Base-by-base conservation (phyloP, 1,284 basidiomycete genomes). In the Pseudozyma hubeiensis region DNA sequence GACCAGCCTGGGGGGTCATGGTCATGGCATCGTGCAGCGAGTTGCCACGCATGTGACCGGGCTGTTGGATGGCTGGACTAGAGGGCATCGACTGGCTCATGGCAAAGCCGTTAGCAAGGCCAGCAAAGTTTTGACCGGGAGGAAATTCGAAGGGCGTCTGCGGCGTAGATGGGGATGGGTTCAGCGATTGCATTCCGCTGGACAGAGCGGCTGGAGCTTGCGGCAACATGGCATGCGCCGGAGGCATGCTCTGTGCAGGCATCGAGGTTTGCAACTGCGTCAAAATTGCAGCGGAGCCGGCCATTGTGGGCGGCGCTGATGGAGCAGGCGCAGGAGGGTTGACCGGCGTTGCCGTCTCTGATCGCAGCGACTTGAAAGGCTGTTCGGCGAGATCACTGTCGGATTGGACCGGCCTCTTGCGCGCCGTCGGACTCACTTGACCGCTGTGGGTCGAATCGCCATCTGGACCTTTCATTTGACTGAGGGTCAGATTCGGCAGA, bases 11-110 rank as follows among this genome's bases (percentile, higher is more conserved):
- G 13, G 62, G 54, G 5, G 73, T 55, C 56, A 64, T 62, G 51
- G 63, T 63, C 73, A 75, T 75, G 17, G 73, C 73, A 34, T 75
- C 68, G 8, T 75, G 73, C 60, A 75, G 19, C 5, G 73, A 75
- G n/a, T 57, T 53, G 17, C 60, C 53, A 35, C 64, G 67, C 51
- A 51, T 55, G 48, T 71, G 73, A n/a, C 54, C 34, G n/a, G 64
- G 51, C 49, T 75, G 67, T 3, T 45, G 67, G 17, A 66, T 29
- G n/a, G 64, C 41, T 6, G 73, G 73, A 30, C 68, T 75, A 8
- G 73, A 65, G 3, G 74, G 62, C 68, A 69, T 75, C 5, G 64
- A 63, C 51, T 71, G 67, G 8, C 60, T 46, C 6, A 59, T 52
- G 0, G 49, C 19, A n/a, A 29, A 59, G 47, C 47, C 60, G 35